phyloP scores from a whole-genome alignment of 148 eudicot genomes.

The Rhododendron ferrugineum region DNA sequence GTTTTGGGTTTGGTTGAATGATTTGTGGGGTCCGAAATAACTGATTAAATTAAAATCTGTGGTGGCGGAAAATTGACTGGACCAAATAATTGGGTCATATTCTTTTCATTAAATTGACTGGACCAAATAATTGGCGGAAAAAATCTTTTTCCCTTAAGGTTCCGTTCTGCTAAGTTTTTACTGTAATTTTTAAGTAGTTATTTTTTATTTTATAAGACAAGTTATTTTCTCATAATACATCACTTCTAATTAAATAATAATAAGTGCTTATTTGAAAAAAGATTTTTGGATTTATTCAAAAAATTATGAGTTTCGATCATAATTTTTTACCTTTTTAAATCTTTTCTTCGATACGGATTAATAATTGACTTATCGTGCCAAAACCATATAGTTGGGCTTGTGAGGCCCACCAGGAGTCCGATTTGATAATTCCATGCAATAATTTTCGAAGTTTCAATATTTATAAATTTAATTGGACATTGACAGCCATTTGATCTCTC shows the following conservation, averaged over 20 bases:
- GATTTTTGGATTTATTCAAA: too few species aligned
- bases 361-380: not conserved
- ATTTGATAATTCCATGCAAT: not conserved
- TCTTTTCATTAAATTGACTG: not conserved
- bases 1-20: not conserved
- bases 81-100: not conserved
- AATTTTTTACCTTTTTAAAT: too few species aligned
- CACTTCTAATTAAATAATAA: too few species aligned
- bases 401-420: not conserved
- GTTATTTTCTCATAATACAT: too few species aligned
- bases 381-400: not conserved
- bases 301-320: too few species aligned
- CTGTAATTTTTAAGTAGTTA: too few species aligned
- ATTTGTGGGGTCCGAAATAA: not conserved
- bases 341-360: too few species aligned
- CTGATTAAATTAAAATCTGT: not conserved
- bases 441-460: not conserved
- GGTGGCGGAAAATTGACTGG: not conserved
- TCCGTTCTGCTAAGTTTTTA: rapidly evolving
- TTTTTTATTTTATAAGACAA: too few species aligned
- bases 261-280: too few species aligned
- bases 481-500: too few species aligned
- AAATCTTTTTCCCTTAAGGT: too few species aligned
- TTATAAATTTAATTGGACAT: too few species aligned
- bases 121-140: not conserved